These are phyloP conservation scores for Boletus huronensis DNA, from an alignment of 768 basidiomycete species.

Conservation along the genomic window DNA sequence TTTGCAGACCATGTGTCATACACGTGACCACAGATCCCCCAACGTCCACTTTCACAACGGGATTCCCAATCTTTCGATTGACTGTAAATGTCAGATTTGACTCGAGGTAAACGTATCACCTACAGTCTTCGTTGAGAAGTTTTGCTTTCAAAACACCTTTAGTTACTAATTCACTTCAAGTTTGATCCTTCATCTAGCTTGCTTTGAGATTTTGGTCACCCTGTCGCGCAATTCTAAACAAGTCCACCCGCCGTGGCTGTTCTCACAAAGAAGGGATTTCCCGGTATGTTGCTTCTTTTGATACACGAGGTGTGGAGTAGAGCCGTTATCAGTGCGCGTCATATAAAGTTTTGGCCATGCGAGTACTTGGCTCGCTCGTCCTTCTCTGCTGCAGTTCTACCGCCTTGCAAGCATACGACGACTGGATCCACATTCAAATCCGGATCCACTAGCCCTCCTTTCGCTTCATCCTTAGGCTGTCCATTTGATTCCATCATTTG, in stretches of 20 bases:
- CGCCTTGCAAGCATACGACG: conserved; percentile 22
- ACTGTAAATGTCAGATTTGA: background rate
- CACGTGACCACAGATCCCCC: conserved; percentile 5
- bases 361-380: background rate
- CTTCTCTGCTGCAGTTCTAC: conserved; percentile 8
- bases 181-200: background rate
- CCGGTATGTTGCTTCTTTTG: conserved; percentile 26
- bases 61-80: background rate
- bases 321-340: conserved; percentile 7
- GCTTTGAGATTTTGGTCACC: background rate
- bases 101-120: background rate
- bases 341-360: conserved; percentile 23
- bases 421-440: conserved; percentile 10
- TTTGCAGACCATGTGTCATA: background rate
- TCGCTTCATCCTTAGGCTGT: background rate
- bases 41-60: background rate
- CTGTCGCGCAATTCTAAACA: conserved; percentile 1
- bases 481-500: background rate
- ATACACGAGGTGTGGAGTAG: conserved; percentile 18
- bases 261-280: conserved; percentile 23
- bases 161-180: background rate
- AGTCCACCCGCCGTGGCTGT: background rate
- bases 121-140: background rate
- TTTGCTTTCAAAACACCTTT: background rate
- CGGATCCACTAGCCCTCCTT: background rate